Evolutionary conservation across 179 eudicot species (phyloP).

Genomic region (Spinacia oleracea): DNA sequence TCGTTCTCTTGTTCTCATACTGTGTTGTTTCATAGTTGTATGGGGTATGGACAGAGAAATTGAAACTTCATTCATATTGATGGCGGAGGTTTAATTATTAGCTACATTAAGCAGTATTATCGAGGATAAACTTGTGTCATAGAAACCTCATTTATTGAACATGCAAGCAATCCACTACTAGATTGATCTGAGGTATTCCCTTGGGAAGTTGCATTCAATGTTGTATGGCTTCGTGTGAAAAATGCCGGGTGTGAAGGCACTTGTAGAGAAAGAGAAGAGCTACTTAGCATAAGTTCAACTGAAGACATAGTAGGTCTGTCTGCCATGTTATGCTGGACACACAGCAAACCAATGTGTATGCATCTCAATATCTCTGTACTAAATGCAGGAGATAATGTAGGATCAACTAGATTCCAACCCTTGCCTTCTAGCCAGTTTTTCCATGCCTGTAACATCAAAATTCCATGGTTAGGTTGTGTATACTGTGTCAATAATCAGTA

Average conservation of each 20-base stretch:
- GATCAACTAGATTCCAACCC: constrained; percentile 33
- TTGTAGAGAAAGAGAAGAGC: not conserved
- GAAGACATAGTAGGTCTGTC: constrained; percentile 45
- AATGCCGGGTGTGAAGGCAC: not conserved
- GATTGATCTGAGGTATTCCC: not conserved
- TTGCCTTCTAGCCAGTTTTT: constrained; percentile 34
- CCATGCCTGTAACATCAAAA: constrained; percentile 36
- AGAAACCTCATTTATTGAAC: no score
- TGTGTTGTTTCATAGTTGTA: no score
- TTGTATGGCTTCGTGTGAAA: not conserved
- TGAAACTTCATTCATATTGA: no score
- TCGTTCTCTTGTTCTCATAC: no score
- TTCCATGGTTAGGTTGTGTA: not conserved
- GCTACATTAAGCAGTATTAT: no score
- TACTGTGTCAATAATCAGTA: not conserved
- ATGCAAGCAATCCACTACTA: no score
- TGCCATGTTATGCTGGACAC: constrained; percentile 25
- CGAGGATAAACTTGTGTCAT: no score
- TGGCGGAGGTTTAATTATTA: no score
- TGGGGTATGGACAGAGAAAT: no score
- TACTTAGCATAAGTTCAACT: constrained; percentile 12
- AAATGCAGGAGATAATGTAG: not conserved
- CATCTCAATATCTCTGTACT: no score
- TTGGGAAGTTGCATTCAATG: not conserved
- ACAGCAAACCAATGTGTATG: no score